A percentile compares a stretch with the other conserved stretches of the same genome.
Evolutionary conservation across 169 alveolate genomes (phyloP).

Genomic region (Plasmodium fragile): DNA sequence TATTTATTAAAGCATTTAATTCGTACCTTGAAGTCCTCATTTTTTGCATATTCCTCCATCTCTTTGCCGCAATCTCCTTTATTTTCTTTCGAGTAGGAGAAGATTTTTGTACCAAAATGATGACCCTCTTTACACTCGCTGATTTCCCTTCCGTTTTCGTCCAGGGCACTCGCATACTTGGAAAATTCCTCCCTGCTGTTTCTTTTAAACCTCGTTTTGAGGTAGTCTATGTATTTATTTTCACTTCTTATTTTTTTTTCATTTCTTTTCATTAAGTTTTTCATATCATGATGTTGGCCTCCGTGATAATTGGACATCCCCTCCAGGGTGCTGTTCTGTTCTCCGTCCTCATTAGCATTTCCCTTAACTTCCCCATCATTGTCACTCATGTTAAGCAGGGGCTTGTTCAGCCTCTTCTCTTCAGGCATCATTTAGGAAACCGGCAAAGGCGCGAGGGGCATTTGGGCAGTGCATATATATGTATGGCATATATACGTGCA

Average conservation of each 20-base stretch:
- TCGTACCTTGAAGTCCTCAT: slow-evolving; percentile 39
- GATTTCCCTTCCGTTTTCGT: slow-evolving; percentile 17
- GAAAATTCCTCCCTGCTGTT: slow-evolving; percentile 8
- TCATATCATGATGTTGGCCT: slow-evolving; percentile 30
- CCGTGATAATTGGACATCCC: slow-evolving; percentile 1
- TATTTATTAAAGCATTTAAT: slow-evolving; percentile 73
- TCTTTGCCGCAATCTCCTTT: neutral
- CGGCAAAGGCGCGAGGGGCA: slow-evolving; percentile 7
- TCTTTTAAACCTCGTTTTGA: slow-evolving; percentile 51
- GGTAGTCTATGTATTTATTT: slow-evolving; percentile 29
- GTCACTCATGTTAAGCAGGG: slow-evolving; percentile 49
- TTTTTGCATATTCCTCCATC: slow-evolving; percentile 32
- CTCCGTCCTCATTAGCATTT: slow-evolving; percentile 11
- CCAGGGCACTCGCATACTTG: slow-evolving; percentile 22
- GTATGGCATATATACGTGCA: neutral
- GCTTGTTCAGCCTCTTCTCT: slow-evolving; percentile 37
- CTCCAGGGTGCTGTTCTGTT: neutral
- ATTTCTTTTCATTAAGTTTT: slow-evolving; percentile 34
- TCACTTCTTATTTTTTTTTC: slow-evolving; percentile 33
- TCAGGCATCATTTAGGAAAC: slow-evolving; percentile 40
- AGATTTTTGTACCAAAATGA: slow-evolving; percentile 19
- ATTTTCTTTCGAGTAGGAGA: slow-evolving; percentile 16
- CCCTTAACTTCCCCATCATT: slow-evolving; percentile 29
- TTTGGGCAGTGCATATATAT: neutral
- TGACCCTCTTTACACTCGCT: slow-evolving; percentile 28